Conservation (phyloP, 148 eudicot genomes). For the Chenopodium album region DNA sequence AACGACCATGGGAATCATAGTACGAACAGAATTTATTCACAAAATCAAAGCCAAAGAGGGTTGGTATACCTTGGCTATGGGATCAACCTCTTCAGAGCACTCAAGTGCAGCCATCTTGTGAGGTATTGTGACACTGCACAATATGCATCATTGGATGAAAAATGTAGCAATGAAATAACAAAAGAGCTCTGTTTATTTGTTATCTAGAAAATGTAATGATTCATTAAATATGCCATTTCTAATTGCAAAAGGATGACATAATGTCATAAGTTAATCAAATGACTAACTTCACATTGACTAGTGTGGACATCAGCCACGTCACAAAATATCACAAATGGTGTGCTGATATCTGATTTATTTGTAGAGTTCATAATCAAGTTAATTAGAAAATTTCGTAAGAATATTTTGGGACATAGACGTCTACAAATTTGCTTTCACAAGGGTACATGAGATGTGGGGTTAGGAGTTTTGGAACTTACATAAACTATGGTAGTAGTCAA, state of each 20-base stretch:
- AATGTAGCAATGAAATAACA: background rate
- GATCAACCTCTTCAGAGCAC: slow-evolving; percentile 50
- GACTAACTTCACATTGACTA: background rate
- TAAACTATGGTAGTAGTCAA: background rate
- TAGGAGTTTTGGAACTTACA: background rate
- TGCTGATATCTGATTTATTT: background rate
- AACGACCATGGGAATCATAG: background rate
- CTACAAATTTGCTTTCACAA: background rate
- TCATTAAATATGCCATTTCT: background rate
- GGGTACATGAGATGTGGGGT: background rate
- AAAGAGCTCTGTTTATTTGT: background rate
- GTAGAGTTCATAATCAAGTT: background rate
- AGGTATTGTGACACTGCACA: slow-evolving; percentile 45
- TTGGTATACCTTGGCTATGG: slow-evolving; percentile 36
- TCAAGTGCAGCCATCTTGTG: slow-evolving; percentile 44
- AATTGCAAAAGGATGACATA: background rate
- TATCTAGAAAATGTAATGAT: background rate
- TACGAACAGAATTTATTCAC: background rate
- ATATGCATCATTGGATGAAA: background rate
- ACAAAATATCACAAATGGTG: background rate
- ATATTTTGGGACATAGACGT: background rate
- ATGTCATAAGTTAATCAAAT: background rate
- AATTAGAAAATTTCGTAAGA: background rate
- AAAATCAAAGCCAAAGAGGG: background rate
- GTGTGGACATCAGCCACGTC: background rate